Base-by-base conservation (phyloP, 2,329 filamentous ascomycete species). In the Talaromyces piceae region DNA sequence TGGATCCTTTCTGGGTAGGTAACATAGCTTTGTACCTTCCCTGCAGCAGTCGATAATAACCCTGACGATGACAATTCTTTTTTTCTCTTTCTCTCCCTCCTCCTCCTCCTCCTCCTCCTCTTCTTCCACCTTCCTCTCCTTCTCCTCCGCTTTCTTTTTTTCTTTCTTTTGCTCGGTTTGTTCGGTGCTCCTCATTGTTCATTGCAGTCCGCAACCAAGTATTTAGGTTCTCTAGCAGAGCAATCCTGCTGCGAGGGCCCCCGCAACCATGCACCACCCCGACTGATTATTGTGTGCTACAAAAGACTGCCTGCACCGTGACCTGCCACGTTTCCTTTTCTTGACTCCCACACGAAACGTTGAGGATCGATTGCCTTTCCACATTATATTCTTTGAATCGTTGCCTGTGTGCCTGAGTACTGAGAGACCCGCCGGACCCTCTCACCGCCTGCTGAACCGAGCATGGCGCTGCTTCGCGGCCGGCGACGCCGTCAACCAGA, bases 401-500 rank as follows among this genome's bases (percentile, higher is more conserved):
- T 18, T 37, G 33, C 33, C 33, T 37, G 33, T 18, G 33, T 37
- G 33, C 33, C 33, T 37, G 33, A 37, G 20, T 9, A n/a, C n/a
- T n/a, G n/a, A n/a, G 33, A 20, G 33, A 20, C 33, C 33, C 33
- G n/a, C 33, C 16, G 20, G 20, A 25, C 39, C n/a, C 20, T 11
- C 39, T 43, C 39, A 43, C 39, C 39, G 39, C 39, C 39, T 43
- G 12, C 39, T 43, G 23, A 28, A 49, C 47, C 23, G 47, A 39
- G 33, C 26, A 41, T 22, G 16, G 41, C 26, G 41, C 16, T 43
- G 12, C 20, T 43, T 43, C 39, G 39, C n/a, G 39, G 39, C 39
- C 39, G 39, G 5, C 39, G 37, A 7, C 37, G 23, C 20, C 39
- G 22, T n/a, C 11, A 12, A 13, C 20, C n/a, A n/a, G n/a, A n/a